phyloP scores from a whole-genome alignment of 2,329 filamentous ascomycete genomes.

The Cercospora nicotianae region DNA sequence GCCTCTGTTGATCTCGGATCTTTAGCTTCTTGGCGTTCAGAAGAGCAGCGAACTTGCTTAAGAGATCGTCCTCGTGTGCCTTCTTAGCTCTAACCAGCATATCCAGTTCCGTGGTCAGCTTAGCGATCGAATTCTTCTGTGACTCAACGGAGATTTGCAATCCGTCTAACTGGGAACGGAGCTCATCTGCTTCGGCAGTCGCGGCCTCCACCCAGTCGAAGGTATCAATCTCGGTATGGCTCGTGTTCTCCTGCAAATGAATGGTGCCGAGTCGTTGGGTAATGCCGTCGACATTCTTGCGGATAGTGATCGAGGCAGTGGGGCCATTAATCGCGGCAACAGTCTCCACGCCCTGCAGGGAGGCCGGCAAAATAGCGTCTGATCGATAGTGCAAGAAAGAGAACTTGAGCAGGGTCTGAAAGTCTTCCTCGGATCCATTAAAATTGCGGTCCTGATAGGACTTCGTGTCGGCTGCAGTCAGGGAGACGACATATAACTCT shows the following conservation, averaged over 20 bases:
- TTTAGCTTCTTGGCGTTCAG: conserved; percentile 79
- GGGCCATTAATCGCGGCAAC: conserved; percentile 57
- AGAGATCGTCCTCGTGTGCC: conserved; percentile 63
- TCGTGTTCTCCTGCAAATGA: conserved; percentile 55
- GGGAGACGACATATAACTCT: conserved; percentile 59
- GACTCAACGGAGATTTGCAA: conserved; percentile 38
- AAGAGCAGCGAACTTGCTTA: conserved; percentile 69
- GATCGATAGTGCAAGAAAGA: conserved; percentile 53
- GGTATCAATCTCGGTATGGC: conserved; percentile 60
- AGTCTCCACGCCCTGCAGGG: conserved; percentile 56
- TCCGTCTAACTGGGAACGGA: conserved; percentile 45
- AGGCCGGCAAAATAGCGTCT: conserved; percentile 47
- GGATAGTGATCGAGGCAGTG: conserved; percentile 62
- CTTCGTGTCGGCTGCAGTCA: conserved; percentile 58
- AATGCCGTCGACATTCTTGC: conserved; percentile 67
- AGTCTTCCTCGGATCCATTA: conserved; percentile 62
- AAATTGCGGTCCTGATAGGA: conserved; percentile 57
- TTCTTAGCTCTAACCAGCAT: conserved; percentile 67
- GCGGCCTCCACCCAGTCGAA: conserved; percentile 70
- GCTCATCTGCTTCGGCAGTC: conserved; percentile 50
- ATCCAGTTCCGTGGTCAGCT: conserved; percentile 63
- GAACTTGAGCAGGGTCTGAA: conserved; percentile 61
- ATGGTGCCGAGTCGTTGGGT: conserved; percentile 71
- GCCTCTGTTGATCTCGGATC: conserved; percentile 69
- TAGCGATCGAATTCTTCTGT: conserved; percentile 58